Evolutionary conservation across 2,329 filamentous ascomycete genomes (phyloP).

Genomic region (Canariomyces notabilis): DNA sequence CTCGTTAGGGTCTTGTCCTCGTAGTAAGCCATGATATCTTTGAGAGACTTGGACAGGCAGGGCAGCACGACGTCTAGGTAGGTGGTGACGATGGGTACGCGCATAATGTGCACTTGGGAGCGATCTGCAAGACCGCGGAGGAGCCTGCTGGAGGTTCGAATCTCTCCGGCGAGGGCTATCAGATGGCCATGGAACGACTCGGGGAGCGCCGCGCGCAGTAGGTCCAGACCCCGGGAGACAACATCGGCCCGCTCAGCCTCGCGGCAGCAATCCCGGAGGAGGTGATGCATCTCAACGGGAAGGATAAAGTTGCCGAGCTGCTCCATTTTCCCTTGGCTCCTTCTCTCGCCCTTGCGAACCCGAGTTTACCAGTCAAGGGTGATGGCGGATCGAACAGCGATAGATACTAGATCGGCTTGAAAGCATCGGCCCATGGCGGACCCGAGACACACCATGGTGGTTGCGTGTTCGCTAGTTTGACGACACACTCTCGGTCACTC

Average conservation of each 20-base stretch:
- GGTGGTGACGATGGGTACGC: constrained; percentile 47
- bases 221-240: constrained; percentile 44
- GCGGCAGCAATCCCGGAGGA: constrained; percentile 49
- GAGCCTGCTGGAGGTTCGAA: constrained; percentile 39
- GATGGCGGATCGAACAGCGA: background rate
- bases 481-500: no score
- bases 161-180: constrained; percentile 43
- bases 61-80: constrained; percentile 54
- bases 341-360: background rate
- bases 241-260: constrained; percentile 51
- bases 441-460: constrained; percentile 14
- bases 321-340: constrained; percentile 18
- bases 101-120: constrained; percentile 45
- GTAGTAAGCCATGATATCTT: constrained; percentile 49
- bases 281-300: constrained; percentile 28
- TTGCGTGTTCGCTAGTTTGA: background rate
- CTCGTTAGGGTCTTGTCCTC: constrained; percentile 45
- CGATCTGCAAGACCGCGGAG: constrained; percentile 53
- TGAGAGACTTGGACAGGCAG: constrained; percentile 47
- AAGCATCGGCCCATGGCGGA: constrained; percentile 14
- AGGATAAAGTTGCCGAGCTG: constrained; percentile 6
- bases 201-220: constrained; percentile 42
- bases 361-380: background rate
- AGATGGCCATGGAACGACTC: constrained; percentile 44
- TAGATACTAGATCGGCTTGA: constrained; percentile 4